Conservation (phyloP, 2,329 filamentous ascomycete species). For the Hymenoscyphus fraxineus region DNA sequence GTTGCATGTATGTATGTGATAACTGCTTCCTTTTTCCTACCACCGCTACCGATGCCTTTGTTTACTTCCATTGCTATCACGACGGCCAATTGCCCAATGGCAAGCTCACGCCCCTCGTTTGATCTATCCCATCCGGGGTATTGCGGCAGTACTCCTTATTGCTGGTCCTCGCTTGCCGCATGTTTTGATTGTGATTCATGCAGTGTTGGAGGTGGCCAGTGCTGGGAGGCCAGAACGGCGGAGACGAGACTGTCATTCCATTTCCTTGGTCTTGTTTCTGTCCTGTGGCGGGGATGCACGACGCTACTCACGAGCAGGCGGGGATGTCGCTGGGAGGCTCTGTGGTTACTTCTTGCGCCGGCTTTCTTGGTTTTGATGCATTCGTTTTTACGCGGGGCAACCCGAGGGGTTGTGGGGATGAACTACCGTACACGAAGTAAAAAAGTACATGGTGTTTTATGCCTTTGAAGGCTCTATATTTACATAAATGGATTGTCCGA, state of each 20-base stretch:
- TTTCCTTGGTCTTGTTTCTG: neutral
- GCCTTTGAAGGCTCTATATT: neutral
- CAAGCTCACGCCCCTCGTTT: neutral
- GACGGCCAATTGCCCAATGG: conserved; percentile 5
- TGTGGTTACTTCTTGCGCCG: conserved; percentile 1
- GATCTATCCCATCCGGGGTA: conserved; percentile 16
- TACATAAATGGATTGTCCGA: too few relatives aligned
- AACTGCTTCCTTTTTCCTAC: neutral
- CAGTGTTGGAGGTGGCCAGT: conserved; percentile 12
- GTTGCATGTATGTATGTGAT: neutral
- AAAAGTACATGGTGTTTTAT: neutral
- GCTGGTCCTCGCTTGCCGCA: conserved; percentile 18
- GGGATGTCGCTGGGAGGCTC: conserved; percentile 5
- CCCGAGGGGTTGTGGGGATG: neutral
- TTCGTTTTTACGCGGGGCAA: neutral
- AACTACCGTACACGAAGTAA: neutral
- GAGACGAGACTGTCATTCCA: conserved; percentile 17
- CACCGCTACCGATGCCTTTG: neutral
- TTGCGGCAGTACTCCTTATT: neutral
- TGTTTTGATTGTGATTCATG: conserved; percentile 25
- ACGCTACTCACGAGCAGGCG: neutral
- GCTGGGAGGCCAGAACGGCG: conserved; percentile 2
- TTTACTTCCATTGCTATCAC: neutral
- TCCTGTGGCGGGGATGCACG: neutral
- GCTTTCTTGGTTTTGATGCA: neutral